Base-by-base conservation (phyloP, 371 early-diverging fungal genomes). In the Mortierella sp. region DNA sequence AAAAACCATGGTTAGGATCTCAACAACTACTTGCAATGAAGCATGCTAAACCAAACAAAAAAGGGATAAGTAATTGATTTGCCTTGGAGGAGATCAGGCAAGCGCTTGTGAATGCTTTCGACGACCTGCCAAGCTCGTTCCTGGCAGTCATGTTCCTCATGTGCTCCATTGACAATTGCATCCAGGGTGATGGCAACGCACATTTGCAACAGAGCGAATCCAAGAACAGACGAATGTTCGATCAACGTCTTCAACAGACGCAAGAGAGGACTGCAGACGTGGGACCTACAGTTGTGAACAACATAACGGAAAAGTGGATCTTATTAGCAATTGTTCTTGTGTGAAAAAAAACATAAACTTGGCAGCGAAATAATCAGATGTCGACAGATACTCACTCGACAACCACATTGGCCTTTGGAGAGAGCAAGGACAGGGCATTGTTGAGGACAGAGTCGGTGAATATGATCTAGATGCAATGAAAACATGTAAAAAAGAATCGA, bases 11-110 rank as follows among this genome's bases (percentile, higher is more conserved):
- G 50, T 37, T 52, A 50, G 24, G 9, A 52, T 16, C 8, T n/a
- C n/a, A n/a, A n/a, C n/a, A n/a, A n/a, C n/a, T n/a, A n/a, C n/a
- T n/a, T n/a, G n/a, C n/a, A n/a, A n/a, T n/a, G n/a, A 26, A 52
- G n/a, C 24, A 31, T 37, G 31, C n/a, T 26, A 10, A 34, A 26
- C 22, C 10, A 4, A 22, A 37, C 53, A 40, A 55, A 2, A 7
- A 22, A 37, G 19, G 11, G 43, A 29, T n/a, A 70, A 22, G n/a
- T n/a, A n/a, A n/a, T n/a, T n/a, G n/a, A n/a, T n/a, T 53, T 71
- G 83, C 89, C 90, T 71, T 86, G 90, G 0, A 94, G 94, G n/a
- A 95, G 80, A 0, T 91, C 50, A 7, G 95, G 94, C 58, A 95
- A 79, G 22, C 93, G 67, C 66, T 93, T 91, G 2, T 79, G 80